phyloP scores from a whole-genome alignment of 106 monocot genomes.

The Chionographis japonica region DNA sequence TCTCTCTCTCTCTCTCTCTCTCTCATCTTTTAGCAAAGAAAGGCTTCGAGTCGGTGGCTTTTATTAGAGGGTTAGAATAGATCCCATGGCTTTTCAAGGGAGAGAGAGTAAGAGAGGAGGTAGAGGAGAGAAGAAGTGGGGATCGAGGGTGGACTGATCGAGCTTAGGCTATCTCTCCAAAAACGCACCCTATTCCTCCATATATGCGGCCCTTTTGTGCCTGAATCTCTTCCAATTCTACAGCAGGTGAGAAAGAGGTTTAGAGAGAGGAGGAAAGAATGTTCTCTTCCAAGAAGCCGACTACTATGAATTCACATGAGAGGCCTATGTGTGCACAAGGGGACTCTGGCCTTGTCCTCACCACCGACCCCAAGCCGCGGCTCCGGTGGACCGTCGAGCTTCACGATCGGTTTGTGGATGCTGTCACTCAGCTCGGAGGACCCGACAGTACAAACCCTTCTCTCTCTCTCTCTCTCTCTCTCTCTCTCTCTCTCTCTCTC shows the following conservation, averaged over 20 bases:
- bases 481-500: background rate
- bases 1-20: constrained; percentile 29
- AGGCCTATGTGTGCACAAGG: constrained; percentile 81
- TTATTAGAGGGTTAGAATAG: constrained; percentile 33
- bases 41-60: constrained; percentile 32
- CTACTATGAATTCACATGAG: constrained; percentile 64
- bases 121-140: constrained; percentile 12
- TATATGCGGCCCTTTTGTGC: constrained; percentile 54
- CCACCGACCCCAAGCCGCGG: constrained; percentile 95
- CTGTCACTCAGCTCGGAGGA: constrained; percentile 92
- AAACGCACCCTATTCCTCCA: constrained; percentile 44
- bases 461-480: constrained; percentile 5
- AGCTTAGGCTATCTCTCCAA: background rate
- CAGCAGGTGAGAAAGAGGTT: constrained; percentile 25
- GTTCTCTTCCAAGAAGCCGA: constrained; percentile 55
- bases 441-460: constrained; percentile 59
- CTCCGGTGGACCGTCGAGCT: constrained; percentile 99
- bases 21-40: constrained; percentile 27
- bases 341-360: constrained; percentile 95
- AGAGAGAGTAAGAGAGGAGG: constrained; percentile 9
- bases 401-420: constrained; percentile 95
- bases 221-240: constrained; percentile 60
- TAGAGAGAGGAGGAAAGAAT: constrained; percentile 29
- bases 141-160: background rate
- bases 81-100: constrained; percentile 21